Percentiles rank a stretch among this genome's conserved stretches.
phyloP scores from a whole-genome alignment of 257 asterid genomes.

The Solanum ossicruentum region DNA sequence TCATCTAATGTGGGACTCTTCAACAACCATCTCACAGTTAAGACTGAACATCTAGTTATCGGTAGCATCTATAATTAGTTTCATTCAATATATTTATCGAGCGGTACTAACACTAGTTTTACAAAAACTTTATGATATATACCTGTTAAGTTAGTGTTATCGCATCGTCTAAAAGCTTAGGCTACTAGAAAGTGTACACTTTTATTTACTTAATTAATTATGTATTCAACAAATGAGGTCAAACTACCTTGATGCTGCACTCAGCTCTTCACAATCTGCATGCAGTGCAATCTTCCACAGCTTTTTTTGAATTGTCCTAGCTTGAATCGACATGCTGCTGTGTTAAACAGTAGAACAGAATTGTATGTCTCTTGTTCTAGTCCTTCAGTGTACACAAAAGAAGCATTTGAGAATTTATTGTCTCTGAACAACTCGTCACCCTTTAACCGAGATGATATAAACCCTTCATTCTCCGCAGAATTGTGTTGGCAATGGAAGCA shows the following conservation, averaged over 20 bases:
- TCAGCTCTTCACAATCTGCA: constrained; percentile 37
- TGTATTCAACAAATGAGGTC: background rate
- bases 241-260: constrained; percentile 34
- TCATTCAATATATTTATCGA: background rate
- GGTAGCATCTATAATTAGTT: background rate
- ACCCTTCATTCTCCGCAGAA: constrained; percentile 20
- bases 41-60: background rate
- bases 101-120: background rate
- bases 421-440: constrained; percentile 45
- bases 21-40: background rate
- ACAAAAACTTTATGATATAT: background rate
- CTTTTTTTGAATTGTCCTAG: constrained; percentile 32
- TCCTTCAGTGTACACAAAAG: constrained; percentile 36
- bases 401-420: constrained; percentile 30
- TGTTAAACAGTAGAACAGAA: constrained; percentile 34
- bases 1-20: background rate
- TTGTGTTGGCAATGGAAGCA: background rate
- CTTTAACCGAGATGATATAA: constrained; percentile 26
- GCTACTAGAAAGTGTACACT: background rate
- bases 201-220: background rate
- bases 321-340: constrained; percentile 42
- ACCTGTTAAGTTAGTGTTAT: background rate
- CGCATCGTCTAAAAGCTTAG: background rate
- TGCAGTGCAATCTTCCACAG: constrained; percentile 37
- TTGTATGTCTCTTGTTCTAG: constrained; percentile 34